Percentiles rank a stretch among this genome's conserved stretches.
Conservation (phyloP, 2,329 filamentous ascomycete genomes). For the Grosmannia huntii region DNA sequence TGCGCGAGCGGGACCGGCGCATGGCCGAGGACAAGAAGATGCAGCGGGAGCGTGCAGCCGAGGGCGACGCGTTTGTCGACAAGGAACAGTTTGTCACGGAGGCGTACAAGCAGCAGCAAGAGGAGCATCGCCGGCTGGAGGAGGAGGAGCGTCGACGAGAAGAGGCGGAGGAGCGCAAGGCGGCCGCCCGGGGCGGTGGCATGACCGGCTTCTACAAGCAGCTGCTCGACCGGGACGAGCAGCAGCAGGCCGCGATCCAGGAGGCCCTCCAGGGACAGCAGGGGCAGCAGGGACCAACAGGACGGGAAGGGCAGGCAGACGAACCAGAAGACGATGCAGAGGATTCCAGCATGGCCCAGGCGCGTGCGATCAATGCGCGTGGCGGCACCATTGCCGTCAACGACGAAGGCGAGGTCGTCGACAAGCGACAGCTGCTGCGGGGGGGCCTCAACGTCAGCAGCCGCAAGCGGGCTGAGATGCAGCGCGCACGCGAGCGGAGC, state of each 20-base stretch:
- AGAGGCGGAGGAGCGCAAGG: conserved; percentile 51
- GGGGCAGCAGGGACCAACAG: conserved; percentile 15
- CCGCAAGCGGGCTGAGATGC: conserved; percentile 41
- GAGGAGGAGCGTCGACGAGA: conserved; percentile 57
- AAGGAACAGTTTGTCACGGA: conserved; percentile 82
- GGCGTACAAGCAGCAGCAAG: conserved; percentile 71
- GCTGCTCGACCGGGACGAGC: conserved; percentile 57
- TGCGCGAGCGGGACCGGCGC: conserved; percentile 64
- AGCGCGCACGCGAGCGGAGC: conserved; percentile 2
- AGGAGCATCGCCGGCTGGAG: conserved; percentile 57
- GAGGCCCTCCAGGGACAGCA: conserved; percentile 56
- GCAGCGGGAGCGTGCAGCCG: conserved; percentile 62
- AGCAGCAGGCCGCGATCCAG: conserved; percentile 55
- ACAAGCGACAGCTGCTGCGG: conserved; percentile 67
- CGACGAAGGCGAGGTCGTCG: conserved; percentile 71
- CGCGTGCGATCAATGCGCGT: conserved; percentile 51
- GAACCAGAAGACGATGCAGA: conserved; percentile 30
- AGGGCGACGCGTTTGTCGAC: conserved; percentile 68
- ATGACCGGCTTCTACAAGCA: conserved; percentile 71
- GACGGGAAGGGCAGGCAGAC: background rate
- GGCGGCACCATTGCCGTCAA: conserved; percentile 55
- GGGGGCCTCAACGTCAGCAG: conserved; percentile 63
- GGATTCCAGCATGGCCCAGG: conserved; percentile 50
- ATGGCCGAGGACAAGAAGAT: conserved; percentile 73
- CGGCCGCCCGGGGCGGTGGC: conserved; percentile 37